These are phyloP conservation scores for Lachancea sp. DNA, from an alignment of 805 yeast genomes.

Conservation along the genomic window DNA sequence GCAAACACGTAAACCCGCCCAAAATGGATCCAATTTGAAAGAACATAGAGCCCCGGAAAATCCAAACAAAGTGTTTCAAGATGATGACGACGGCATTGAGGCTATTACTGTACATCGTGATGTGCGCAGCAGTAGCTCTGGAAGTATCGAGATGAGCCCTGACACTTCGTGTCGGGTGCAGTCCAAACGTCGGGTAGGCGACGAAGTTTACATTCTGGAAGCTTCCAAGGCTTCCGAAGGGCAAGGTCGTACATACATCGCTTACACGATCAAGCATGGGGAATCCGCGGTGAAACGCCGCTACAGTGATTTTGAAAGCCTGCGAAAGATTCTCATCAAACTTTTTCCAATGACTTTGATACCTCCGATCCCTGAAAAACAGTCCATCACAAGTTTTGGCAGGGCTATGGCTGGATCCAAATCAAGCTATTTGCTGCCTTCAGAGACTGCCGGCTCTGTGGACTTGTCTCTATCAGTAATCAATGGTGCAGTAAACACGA, in stretches of 20 bases:
- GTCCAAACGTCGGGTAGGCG: slow-evolving; percentile 14
- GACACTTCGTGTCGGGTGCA: slow-evolving; percentile 11
- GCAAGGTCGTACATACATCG: slow-evolving; percentile 40
- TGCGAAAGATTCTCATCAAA: slow-evolving; percentile 61
- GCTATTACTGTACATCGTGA: not conserved
- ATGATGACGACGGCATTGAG: slow-evolving; percentile 6
- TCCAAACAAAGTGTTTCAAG: slow-evolving; percentile 14
- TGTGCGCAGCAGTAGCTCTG: slow-evolving; percentile 15
- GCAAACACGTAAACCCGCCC: not conserved
- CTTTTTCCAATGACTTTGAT: slow-evolving; percentile 75
- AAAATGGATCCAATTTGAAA: not conserved
- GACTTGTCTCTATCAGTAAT: slow-evolving; percentile 29
- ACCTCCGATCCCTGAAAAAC: slow-evolving; percentile 94
- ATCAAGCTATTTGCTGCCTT: slow-evolving; percentile 26
- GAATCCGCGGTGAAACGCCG: slow-evolving; percentile 60
- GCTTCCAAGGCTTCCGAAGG: slow-evolving; percentile 30
- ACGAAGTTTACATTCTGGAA: slow-evolving; percentile 25
- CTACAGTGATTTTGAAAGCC: slow-evolving; percentile 85
- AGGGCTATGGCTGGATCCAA: slow-evolving; percentile 28
- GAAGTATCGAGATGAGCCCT: slow-evolving; percentile 14
- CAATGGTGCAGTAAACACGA: slow-evolving; percentile 26
- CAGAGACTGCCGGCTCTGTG: slow-evolving; percentile 28
- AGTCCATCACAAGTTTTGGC: slow-evolving; percentile 34
- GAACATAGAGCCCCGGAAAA: slow-evolving; percentile 11
- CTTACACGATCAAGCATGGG: slow-evolving; percentile 65